phyloP scores from a whole-genome alignment of 2,329 filamentous ascomycete species.

The Aspergillus ruber region DNA sequence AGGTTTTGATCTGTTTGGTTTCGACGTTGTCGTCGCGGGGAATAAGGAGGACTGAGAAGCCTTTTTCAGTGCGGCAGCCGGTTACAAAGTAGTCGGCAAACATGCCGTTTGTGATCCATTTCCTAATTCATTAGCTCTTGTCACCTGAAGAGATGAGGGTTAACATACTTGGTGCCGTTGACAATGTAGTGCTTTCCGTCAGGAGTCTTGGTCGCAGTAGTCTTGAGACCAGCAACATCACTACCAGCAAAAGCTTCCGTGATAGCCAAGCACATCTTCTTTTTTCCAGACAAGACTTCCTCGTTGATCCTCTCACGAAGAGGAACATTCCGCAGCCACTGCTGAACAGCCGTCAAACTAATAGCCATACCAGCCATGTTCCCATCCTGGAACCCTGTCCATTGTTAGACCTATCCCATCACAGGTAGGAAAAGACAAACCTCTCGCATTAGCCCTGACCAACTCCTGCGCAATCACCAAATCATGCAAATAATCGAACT shows the following conservation, averaged over 20 bases:
- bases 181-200: conserved; percentile 67
- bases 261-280: conserved; percentile 83
- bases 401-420: not conserved
- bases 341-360: conserved; percentile 68
- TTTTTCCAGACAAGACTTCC: conserved; percentile 70
- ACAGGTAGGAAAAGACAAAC: not conserved
- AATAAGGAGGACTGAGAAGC: conserved; percentile 70
- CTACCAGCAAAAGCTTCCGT: conserved; percentile 83
- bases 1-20: conserved; percentile 57
- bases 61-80: conserved; percentile 71
- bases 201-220: conserved; percentile 68
- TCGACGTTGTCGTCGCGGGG: conserved; percentile 63
- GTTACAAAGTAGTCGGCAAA: conserved; percentile 80
- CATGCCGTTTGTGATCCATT: conserved; percentile 79
- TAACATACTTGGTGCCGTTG: conserved; percentile 32
- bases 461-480: conserved; percentile 70
- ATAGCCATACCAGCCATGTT: conserved; percentile 86
- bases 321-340: conserved; percentile 64
- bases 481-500: conserved; percentile 86
- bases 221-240: conserved; percentile 73
- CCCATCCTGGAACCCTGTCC: conserved; percentile 67
- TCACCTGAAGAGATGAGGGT: not conserved
- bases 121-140: conserved; percentile 49
- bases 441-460: conserved; percentile 62
- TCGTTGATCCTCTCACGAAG: conserved; percentile 62